Evolutionary conservation across 768 basidiomycete species (phyloP).

Genomic region (Lactarius deliciosus): DNA sequence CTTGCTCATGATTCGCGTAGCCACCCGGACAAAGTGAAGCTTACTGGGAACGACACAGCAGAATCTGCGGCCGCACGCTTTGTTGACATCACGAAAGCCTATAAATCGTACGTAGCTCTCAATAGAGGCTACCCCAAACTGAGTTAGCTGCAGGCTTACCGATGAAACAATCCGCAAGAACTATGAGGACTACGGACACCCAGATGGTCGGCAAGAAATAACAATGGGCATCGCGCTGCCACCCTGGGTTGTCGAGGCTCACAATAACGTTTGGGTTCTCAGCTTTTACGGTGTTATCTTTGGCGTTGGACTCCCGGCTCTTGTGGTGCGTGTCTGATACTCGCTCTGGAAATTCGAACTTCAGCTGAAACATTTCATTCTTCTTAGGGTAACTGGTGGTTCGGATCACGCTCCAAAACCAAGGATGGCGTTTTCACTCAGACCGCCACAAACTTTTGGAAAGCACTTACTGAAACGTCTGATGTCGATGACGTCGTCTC

Average conservation of each 20-base stretch:
- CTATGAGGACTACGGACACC: constrained; percentile 85
- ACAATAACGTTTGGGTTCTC: constrained; percentile 90
- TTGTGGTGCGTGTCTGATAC: constrained; percentile 57
- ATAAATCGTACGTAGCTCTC: constrained; percentile 72
- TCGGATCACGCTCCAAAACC: constrained; percentile 82
- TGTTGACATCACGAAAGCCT: constrained; percentile 94
- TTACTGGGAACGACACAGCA: constrained; percentile 76
- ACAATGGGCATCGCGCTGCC: constrained; percentile 95
- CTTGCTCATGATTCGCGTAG: constrained; percentile 41
- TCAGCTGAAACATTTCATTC: neutral
- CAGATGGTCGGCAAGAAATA: constrained; percentile 94
- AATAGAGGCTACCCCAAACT: constrained; percentile 12
- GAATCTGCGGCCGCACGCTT: constrained; percentile 86
- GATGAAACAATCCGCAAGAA: constrained; percentile 92
- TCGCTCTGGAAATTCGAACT: neutral
- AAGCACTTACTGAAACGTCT: constrained; percentile 76
- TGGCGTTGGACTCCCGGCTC: constrained; percentile 78
- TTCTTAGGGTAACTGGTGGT: constrained; percentile 90
- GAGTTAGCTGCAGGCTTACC: constrained; percentile 57
- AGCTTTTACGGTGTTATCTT: constrained; percentile 86
- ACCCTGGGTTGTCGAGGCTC: constrained; percentile 86
- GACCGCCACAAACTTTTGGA: constrained; percentile 89
- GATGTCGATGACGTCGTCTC: constrained; percentile 69
- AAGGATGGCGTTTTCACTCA: constrained; percentile 85
- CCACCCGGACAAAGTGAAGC: constrained; percentile 95